phyloP scores from a whole-genome alignment of 2,329 filamentous ascomycete genomes.

The Cordyceps javanica region DNA sequence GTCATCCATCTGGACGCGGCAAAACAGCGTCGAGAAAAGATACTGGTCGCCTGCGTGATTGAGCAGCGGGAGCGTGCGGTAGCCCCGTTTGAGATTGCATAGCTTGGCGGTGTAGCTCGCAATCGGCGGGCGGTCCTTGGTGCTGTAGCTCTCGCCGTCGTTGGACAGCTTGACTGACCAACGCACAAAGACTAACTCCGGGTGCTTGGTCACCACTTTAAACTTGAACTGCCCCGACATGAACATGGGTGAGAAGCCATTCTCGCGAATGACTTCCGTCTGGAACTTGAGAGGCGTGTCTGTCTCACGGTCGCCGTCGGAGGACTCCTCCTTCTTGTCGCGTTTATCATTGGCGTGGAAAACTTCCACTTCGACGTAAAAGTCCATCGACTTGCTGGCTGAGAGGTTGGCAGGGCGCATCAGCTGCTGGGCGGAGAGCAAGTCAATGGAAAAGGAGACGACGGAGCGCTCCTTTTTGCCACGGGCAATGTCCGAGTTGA shows the following conservation, averaged over 20 bases:
- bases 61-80: slow-evolving; percentile 83
- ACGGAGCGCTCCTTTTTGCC: slow-evolving; percentile 73
- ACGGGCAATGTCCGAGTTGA: slow-evolving; percentile 43
- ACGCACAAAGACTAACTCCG: slow-evolving; percentile 86
- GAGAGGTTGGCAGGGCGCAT: slow-evolving; percentile 72
- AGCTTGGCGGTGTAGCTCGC: slow-evolving; percentile 93
- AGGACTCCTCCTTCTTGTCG: slow-evolving; percentile 73
- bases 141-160: slow-evolving; percentile 63
- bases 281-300: slow-evolving; percentile 66
- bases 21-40: slow-evolving; percentile 91
- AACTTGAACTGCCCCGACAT: slow-evolving; percentile 67
- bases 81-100: slow-evolving; percentile 81
- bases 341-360: slow-evolving; percentile 90
- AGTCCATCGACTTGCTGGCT: slow-evolving; percentile 72
- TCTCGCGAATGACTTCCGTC: slow-evolving; percentile 75
- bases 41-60: slow-evolving; percentile 88
- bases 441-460: slow-evolving; percentile 77
- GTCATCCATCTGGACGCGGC: slow-evolving; percentile 66
- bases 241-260: slow-evolving; percentile 91
- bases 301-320: slow-evolving; percentile 39
- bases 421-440: slow-evolving; percentile 91
- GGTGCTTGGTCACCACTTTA: slow-evolving; percentile 85
- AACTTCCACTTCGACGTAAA: slow-evolving; percentile 91
- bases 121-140: slow-evolving; percentile 54
- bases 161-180: slow-evolving; percentile 86